Base-by-base conservation (phyloP, 345 rosid genomes). In the Camelina neglecta region DNA sequence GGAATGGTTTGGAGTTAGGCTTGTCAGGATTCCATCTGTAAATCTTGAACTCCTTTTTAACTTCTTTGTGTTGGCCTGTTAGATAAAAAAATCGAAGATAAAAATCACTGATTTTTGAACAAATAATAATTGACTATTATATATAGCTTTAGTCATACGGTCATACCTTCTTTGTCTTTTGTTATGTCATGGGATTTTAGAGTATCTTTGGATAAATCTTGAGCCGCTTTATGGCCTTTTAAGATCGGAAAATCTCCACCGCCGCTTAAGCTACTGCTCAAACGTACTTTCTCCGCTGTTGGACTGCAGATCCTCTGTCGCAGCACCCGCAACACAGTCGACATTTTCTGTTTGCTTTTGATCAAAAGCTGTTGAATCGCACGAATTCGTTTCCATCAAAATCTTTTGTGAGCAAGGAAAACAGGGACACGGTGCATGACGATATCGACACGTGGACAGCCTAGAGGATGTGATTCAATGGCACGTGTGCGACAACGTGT, bases 21-120 rank as follows among this genome's bases (percentile, higher is more conserved):
- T 66, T 62, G 21, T 85, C 86, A 67, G 92, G 89, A 70, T 59
- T 85, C 89, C 89, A 88, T 76, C 93, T 68, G 12, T 86, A 88
- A 16, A 88, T 85, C 72, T 60, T 87, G 71, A 92, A 90, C 85
- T 90, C 94, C 45, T 86, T 89, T 6, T 44, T 69, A 8, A 60
- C 48, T 44, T 31, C 70, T 73, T 53, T 60, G 63, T 63, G 20
- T 31, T 60, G 81, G 51, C 69, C 69, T 81, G 24, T 71, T 67
- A 12, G 11, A 39, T 20, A 50, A 8, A 35, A 6, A 6, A 38
- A 31, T 29, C 29, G 4, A 29, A 11, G n/a, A 73, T 36, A 4
- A 36, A 36, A 24, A 38, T 18, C 13, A 66, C 45, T 67, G 53
- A 60, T 11, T 16, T 41, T 70, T 42, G 4, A 12, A 48, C 2